Base-by-base conservation (phyloP, 805 yeast species). In the Candida succiphila region DNA sequence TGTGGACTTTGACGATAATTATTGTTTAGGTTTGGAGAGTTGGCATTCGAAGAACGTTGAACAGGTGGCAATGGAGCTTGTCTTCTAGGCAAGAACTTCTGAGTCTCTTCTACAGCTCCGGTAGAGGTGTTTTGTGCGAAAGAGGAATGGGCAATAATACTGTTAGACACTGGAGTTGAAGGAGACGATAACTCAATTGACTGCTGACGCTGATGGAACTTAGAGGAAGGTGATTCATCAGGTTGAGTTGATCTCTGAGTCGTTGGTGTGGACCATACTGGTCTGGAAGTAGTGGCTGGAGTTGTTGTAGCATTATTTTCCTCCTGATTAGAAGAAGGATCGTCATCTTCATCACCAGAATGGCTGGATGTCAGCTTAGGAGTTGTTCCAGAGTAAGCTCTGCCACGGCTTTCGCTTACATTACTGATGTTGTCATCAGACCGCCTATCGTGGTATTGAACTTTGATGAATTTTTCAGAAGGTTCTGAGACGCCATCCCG, bases 11-110 rank as follows among this genome's bases (percentile, higher is more conserved):
- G 10, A 21, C 7, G 2, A 40, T 14, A 29, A 14, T 10, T 36
- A 13, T 14, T 12, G 3, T 19, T 16, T 15, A 31, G 31, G 8
- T 26, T 29, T 16, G 22, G n/a, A 16, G 22, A 12, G 20, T 7
- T 7, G 26, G 7, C n/a, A 7, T 5, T n/a, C 9, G 32, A 15
- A 17, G 22, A 5, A 2, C 31, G 39, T 26, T 52, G 48, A n/a
- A 51, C 50, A 8, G 60, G 58, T 14, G 57, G 61, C 4, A 57
- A 54, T 15, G 64, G 65, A 14, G 59, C 59, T 28, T 53, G 62
- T 36, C 60, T 46, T 25, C 44, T 48, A 13, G 64, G 64, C 15
- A 55, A 46, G 34, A 42, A 54, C 30, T 53, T 57, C 7, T 32
- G 43, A 30, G 52, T 56, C 17, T 30, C 32, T 23, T 27, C 32